Evolutionary conservation across 1,284 basidiomycete genomes (phyloP), one percentile per base, ranked within the genome.

Genomic region (Coriolopsis trogii): DNA sequence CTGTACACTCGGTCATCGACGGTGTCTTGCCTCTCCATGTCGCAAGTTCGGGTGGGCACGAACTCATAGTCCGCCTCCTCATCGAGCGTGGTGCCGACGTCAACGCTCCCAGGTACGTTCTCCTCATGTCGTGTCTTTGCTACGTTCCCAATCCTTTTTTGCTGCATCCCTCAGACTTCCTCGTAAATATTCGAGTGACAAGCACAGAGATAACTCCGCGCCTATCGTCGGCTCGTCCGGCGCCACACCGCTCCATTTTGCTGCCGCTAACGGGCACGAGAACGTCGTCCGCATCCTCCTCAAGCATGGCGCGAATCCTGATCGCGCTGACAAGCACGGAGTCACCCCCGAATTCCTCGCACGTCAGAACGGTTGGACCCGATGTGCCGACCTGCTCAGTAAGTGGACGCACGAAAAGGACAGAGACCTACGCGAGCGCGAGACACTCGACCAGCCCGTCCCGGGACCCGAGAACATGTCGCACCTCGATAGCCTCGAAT

Each of bases 221-320:
- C 84, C 84, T 51, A 87, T 88, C 60, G 84, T 93, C 28, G 92
- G 91, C 37, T 85, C 87, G 3, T 81, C 84, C 13, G 93, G 93
- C 16, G 92, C 92, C 1, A 95, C 93, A 0, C 91, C 94, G 0
- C 81, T 97, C n/a, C 94, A 97, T 66, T 97, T 96, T 67, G 94
- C 94, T 6, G 88, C 93, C 24, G 93, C 94, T 20, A 94, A 95
- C 59, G 93, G 93, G 4, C 91, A 97, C 70, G 81, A 81, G 26
- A 70, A 77, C 16, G 82, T 93, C 60, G 82, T 93, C 36, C 80
- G 78, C 54, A 82, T 89, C 25, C 82, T 97, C 36, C 82, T 97
- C 25, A 79, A 85, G 9, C 84, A 84, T 59, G 93, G 93, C 30
- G 94, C 94, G 4, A 79, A 84, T 51, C 82, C 91, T 20, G 78